These are phyloP conservation scores for Candida tibetensis DNA, from an alignment of 805 yeast genomes.

Conservation along the genomic window DNA sequence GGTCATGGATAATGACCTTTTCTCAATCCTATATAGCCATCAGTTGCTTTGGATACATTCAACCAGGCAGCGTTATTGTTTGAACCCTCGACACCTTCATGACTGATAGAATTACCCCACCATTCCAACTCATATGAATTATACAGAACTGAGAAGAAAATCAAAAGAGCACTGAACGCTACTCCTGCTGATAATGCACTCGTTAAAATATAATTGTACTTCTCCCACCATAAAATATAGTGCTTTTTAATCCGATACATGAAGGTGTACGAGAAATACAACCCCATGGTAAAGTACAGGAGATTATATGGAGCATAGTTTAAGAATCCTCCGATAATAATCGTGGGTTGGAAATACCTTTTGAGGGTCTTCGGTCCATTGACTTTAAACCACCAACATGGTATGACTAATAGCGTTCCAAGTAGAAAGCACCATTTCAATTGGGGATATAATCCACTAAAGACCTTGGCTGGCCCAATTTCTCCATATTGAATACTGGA, in stretches of 20 bases:
- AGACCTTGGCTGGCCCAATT: conserved; percentile 58
- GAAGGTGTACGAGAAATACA: conserved; percentile 55
- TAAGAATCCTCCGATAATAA: conserved; percentile 50
- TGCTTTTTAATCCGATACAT: conserved; percentile 51
- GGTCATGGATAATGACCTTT: conserved; percentile 29
- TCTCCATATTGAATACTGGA: conserved; percentile 56
- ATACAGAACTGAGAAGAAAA: conserved; percentile 53
- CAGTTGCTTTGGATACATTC: conserved; percentile 18
- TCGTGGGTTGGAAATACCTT: conserved; percentile 51
- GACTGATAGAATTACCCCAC: conserved; percentile 58
- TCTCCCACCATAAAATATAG: conserved; percentile 64
- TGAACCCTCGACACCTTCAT: conserved; percentile 38
- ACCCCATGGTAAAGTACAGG: conserved; percentile 56
- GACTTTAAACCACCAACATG: conserved; percentile 35
- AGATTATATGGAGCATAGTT: conserved; percentile 52
- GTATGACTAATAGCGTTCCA: conserved; percentile 44
- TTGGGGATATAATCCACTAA: conserved; percentile 52
- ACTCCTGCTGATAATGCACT: conserved; percentile 62
- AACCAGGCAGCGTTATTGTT: conserved; percentile 27
- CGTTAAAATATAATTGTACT: conserved; percentile 62
- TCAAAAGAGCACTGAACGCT: conserved; percentile 57
- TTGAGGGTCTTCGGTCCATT: conserved; percentile 32
- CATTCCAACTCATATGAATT: conserved; percentile 44
- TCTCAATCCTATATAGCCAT: conserved; percentile 31
- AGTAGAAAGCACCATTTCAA: conserved; percentile 58